Percentiles rank a stretch among this genome's conserved stretches.
Evolutionary conservation across 768 basidiomycete genomes (phyloP).

Genomic region (Tylopilus subfusipes): DNA sequence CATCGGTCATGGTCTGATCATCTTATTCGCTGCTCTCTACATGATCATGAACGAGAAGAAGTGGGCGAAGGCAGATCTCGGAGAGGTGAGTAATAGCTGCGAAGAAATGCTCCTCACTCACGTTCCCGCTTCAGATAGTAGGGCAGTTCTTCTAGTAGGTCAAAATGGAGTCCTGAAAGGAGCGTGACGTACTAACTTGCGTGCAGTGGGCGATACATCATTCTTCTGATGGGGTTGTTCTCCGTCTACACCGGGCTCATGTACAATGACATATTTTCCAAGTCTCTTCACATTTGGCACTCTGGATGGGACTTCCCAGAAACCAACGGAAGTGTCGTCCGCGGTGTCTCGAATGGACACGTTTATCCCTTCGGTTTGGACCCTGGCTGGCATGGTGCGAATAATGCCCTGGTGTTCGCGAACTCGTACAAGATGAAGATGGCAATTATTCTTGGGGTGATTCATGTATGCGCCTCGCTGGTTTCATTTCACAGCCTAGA

Average conservation of each 20-base stretch:
- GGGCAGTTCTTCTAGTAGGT: constrained; percentile 92
- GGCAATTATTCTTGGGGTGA: constrained; percentile 93
- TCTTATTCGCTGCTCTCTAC: constrained; percentile 66
- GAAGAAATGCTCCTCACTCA: constrained; percentile 8
- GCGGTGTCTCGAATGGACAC: constrained; percentile 55
- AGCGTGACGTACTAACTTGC: constrained; percentile 17
- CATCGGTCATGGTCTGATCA: constrained; percentile 91
- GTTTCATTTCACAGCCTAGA: constrained; percentile 1
- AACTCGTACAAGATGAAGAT: constrained; percentile 99
- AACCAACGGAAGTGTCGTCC: constrained; percentile 37
- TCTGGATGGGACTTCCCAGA: constrained; percentile 85
- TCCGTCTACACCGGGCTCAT: constrained; percentile 95
- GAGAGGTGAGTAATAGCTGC: constrained; percentile 51
- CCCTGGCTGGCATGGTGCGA: constrained; percentile 91
- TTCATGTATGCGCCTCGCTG: constrained; percentile 63
- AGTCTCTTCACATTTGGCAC: constrained; percentile 78
- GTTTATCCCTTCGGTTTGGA: constrained; percentile 95
- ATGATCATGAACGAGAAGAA: constrained; percentile 89
- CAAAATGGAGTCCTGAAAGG: neutral
- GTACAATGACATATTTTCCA: constrained; percentile 99
- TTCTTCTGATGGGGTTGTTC: constrained; percentile 96
- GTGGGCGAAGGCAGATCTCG: constrained; percentile 68
- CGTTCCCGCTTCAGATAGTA: constrained; percentile 50
- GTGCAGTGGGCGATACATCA: constrained; percentile 92
- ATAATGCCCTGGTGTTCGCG: constrained; percentile 88